Evolutionary conservation across 352 stramenopile species (phyloP).

Genomic region (Pythium grandisporangium): DNA sequence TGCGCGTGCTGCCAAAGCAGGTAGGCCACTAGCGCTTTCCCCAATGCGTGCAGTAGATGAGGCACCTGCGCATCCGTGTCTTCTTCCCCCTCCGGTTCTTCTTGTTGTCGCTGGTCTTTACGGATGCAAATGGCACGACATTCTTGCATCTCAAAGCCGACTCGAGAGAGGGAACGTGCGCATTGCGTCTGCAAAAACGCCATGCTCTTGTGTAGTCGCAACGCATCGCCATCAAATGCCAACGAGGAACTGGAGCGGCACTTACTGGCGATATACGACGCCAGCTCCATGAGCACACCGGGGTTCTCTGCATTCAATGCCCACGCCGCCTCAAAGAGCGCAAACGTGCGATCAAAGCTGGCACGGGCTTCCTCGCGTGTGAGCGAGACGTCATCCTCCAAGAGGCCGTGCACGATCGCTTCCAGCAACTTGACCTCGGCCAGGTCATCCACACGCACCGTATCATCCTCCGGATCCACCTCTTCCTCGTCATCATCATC

Average conservation of each 20-base stretch:
- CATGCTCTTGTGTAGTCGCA: slow-evolving; percentile 20
- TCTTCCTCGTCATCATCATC: slow-evolving; percentile 13
- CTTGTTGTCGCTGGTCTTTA: slow-evolving; percentile 46
- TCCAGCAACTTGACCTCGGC: slow-evolving; percentile 45
- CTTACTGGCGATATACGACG: slow-evolving; percentile 47
- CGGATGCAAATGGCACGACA: slow-evolving; percentile 58
- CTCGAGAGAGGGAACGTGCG: slow-evolving; percentile 19
- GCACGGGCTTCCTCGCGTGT: slow-evolving; percentile 1
- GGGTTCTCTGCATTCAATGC: slow-evolving; percentile 41
- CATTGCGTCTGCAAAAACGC: slow-evolving; percentile 34
- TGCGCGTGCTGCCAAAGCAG: slow-evolving; percentile 12
- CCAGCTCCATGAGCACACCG: slow-evolving; percentile 66
- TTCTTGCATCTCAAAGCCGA: slow-evolving; percentile 42
- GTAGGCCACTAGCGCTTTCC: slow-evolving; percentile 44
- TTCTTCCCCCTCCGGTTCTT: slow-evolving; percentile 44
- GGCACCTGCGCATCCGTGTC: slow-evolving; percentile 54
- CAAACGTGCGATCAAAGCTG: slow-evolving; percentile 35
- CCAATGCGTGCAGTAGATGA: slow-evolving; percentile 54
- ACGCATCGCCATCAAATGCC: too few relatives aligned
- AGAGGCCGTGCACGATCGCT: slow-evolving; percentile 39
- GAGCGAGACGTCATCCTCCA: slow-evolving; percentile 23
- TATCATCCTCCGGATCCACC: slow-evolving; percentile 11
- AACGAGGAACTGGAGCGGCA: too few relatives aligned
- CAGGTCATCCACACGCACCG: slow-evolving; percentile 17
- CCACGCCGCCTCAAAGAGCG: slow-evolving; percentile 46